Base-by-base conservation (phyloP, 306 rosid genomes). In the Elaeagnus macrophylla region DNA sequence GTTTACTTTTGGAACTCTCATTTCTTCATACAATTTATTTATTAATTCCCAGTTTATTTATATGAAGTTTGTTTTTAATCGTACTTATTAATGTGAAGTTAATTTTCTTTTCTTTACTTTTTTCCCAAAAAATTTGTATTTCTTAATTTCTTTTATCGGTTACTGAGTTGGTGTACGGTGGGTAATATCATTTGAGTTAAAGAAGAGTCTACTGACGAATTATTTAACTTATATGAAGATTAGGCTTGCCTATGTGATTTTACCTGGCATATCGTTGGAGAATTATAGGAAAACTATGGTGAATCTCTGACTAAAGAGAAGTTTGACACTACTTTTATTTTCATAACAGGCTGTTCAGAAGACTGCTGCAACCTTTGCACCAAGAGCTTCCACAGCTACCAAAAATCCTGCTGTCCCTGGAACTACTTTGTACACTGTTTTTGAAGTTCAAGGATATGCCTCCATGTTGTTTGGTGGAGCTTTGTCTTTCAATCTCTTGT, bases 311-410 rank as follows among this genome's bases (percentile, higher is more conserved):
- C 44, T 16, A 17, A 17, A 40, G 6, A 10, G 19, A 63, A 53
- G 8, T 10, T 10, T 15, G 36, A 37, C 46, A 41, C 39, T 14
- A 40, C 1, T 59, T 51, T 45, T 7, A 52, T 16, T 53, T 42
- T 10, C 38, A 12, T n/a, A 19, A 54, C 69, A 87, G 99, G 95
- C 84, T 56, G 96, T 85, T 67, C 96, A 86, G 66, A 91, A 91
- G 72, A 87, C 99, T 56, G 96, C 99, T 20, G 86, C 96, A 51
- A 91, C 99, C 5, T 91, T 86, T 77, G 99, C 99, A 60, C 99
- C 99, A 48, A 87, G 99, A 66, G 95, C 96, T 70, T 86, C 96
- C 16, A 80, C 87, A 3, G 95, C 96, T 39, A 42, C 85, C 57
- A 91, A 80, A 59, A 91, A 91, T 47, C 99, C 99, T 19, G 99